Evolutionary conservation across 371 early-diverging fungal genomes (phyloP), one percentile per base, ranked within the genome.

Genomic region (Thermomucor indicae-seudaticae): DNA sequence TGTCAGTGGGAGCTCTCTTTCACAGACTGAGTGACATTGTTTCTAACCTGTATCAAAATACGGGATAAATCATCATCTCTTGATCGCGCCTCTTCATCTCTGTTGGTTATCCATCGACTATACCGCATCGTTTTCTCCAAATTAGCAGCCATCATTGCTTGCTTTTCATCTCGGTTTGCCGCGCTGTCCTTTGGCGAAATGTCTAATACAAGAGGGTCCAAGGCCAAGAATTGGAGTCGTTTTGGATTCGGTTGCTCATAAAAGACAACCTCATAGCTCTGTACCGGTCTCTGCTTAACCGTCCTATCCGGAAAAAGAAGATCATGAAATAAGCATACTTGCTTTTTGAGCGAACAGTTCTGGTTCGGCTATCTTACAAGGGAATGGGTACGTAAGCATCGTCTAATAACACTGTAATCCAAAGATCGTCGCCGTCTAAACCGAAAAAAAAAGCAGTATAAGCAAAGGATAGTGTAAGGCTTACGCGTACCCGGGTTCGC

Each of bases 201-300:
- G 54, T 91, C 90, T 2, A 91, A 62, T 16, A 80, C 75, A 6
- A 91, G 60, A 2, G 89, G 86, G 34, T 86, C 75, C 1, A 88
- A 62, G 12, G 88, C 84, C 17, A 85, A 66, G 56, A 85, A 89
- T 52, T 89, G 90, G 17, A 85, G 67, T 30, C 75, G 62, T 23
- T 73, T 65, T 7, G 83, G 79, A 48, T 85, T 81, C 0, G 86
- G 85, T 25, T 78, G 83, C 24, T 78, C 68, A 56, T 81, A 87
- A 59, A 83, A 80, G 22, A 87, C 77, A 12, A 85, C 51, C 52
- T 75, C 61, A 29, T 57, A 69, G 5, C 45, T 28, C 7, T 47
- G 19, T 17, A 54, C 25, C 12, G 29, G 20, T 3, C 42, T 22
- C 3, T 37, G 35, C 16, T 43, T 30, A 12, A 47, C 48, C n/a